phyloP scores from a whole-genome alignment of 75 land plant genomes.

The Gnetum montanum region DNA sequence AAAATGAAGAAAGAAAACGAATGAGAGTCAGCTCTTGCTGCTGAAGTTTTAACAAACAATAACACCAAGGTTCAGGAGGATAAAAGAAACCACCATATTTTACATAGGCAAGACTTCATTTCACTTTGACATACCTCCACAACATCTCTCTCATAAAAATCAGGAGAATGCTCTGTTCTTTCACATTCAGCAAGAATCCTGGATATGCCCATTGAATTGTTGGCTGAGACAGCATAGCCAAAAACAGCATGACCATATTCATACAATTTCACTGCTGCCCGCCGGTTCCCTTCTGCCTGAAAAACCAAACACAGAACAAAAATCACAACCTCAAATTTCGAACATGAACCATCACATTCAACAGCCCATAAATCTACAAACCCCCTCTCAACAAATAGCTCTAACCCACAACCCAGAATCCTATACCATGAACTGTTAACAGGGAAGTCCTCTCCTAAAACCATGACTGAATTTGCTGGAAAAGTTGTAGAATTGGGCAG shows the following conservation, averaged over 20 bases:
- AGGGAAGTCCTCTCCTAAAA: neutral
- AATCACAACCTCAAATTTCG: neutral
- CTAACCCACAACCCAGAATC: too few species aligned
- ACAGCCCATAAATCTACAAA: too few species aligned
- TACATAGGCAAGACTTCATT: too few species aligned
- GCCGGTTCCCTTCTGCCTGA: constrained; percentile 15
- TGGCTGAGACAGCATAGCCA: constrained; percentile 18
- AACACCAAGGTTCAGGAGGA: neutral
- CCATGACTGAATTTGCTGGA: too few species aligned
- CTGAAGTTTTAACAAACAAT: neutral
- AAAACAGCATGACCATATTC: constrained; percentile 27
- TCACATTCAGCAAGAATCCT: constrained; percentile 25
- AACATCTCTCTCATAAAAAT: constrained; percentile 28
- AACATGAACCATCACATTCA: neutral
- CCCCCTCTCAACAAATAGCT: too few species aligned
- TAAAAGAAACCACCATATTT: neutral
- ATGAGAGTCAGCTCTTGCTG: neutral
- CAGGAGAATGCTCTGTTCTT: constrained; percentile 24
- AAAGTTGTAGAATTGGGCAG: too few species aligned
- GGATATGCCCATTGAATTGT: constrained; percentile 7
- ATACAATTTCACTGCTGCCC: constrained; percentile 25
- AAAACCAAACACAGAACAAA: neutral
- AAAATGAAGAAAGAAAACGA: neutral
- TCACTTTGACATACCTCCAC: constrained; percentile 34
- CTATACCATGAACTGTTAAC: too few species aligned